These are phyloP conservation scores for Chalciporus pseudorubinellus DNA, from an alignment of 768 basidiomycete genomes.

Conservation along the genomic window DNA sequence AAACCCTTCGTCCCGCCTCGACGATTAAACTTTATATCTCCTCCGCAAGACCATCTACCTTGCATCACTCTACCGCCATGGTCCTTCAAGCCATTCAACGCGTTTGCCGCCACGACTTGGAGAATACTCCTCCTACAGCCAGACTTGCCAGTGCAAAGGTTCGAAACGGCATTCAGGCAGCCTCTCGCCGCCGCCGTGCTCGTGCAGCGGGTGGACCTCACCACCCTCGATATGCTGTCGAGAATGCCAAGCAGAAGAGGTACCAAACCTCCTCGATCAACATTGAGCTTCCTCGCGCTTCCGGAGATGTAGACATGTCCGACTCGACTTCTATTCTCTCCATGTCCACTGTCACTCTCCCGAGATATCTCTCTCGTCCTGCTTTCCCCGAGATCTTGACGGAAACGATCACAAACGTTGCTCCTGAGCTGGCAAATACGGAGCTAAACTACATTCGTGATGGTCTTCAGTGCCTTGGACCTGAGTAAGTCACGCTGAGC, in stretches of 20 bases:
- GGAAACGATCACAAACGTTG: constrained; percentile 16
- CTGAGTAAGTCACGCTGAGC: constrained; percentile 14
- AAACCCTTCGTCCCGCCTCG: constrained; percentile 7
- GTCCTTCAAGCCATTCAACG: constrained; percentile 20
- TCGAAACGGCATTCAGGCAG: constrained; percentile 31
- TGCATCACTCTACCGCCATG: constrained; percentile 22
- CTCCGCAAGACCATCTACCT: constrained; percentile 1
- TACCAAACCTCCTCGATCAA: constrained; percentile 22
- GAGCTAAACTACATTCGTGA: constrained; percentile 26
- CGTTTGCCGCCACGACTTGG: constrained; percentile 25
- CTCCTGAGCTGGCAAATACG: constrained; percentile 28
- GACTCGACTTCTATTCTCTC: constrained; percentile 7
- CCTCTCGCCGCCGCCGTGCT: constrained; percentile 41
- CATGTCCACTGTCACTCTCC: constrained; percentile 15
- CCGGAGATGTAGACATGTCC: constrained; percentile 1
- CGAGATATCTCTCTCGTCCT: constrained; percentile 26
- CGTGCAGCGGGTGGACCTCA: constrained; percentile 29
- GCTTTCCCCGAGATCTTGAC: constrained; percentile 10
- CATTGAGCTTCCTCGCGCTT: constrained; percentile 29
- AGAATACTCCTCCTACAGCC: constrained; percentile 34
- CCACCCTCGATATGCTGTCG: constrained; percentile 34
- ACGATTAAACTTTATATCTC: not conserved
- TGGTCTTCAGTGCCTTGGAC: constrained; percentile 28
- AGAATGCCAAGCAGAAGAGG: constrained; percentile 39
- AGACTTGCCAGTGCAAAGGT: constrained; percentile 10